Base-by-base conservation (phyloP, 2,329 filamentous ascomycete genomes). In the Scedosporium dehoogii region DNA sequence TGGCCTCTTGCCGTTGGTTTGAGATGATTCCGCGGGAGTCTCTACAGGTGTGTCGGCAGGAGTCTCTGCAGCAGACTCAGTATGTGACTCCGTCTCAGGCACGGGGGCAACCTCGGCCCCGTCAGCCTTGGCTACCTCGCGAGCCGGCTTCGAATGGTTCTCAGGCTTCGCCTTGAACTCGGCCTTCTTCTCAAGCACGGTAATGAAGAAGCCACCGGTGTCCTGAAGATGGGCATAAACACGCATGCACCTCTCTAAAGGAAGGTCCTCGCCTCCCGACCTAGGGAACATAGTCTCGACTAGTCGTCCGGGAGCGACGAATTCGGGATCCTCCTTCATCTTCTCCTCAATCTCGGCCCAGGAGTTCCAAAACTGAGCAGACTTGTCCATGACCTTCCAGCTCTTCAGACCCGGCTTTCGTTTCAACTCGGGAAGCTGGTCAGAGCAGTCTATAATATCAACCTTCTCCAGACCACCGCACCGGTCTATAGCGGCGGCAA, bases 201-300 rank as follows among this genome's bases (percentile, higher is more conserved):
- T 89, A 72, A 99, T 97, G 78, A 99, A 99, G 81, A 99, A 99
- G 23, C 89, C 93, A 62, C 94, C 94, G 3, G 94, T 99, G 69
- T 99, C 92, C 75, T 99, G 94, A 71, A 92, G 83, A 74, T 99
- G 94, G 41, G 92, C 90, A 73, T 97, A 99, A 6, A 99, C 87
- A 65, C 94, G 85, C 82, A 97, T 92, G 75, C 93, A 97, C 64
- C 89, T 85, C 69, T 97, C 90, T 18, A 97, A 82, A 16, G 92
- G 92, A 25, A 97, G 80, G 75, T 83, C 70, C 74, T 77, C 75
- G 16, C 75, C 76, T 63, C 80, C 79, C 0, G 84, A 81, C 46
- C 76, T 76, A 4, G 92, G 83, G 76, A 99, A 99, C 90, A 97
- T 96, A 72, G 86, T 87, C 69, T 90, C 84, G 3, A 85, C 82